phyloP scores from a whole-genome alignment of 1,284 basidiomycete species.

The Phenoliferia sp. region DNA sequence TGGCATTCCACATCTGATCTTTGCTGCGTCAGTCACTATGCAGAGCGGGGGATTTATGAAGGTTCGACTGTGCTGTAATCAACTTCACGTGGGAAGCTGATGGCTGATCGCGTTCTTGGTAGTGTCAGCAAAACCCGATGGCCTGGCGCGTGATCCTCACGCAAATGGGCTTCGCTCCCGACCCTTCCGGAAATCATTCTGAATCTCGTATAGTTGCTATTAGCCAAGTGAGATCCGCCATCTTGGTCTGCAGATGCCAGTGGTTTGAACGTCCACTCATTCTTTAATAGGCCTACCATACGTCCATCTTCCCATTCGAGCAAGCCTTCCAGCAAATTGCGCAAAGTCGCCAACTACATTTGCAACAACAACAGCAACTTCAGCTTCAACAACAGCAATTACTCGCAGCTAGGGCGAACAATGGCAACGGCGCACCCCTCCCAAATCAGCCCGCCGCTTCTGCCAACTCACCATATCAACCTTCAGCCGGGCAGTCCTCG shows the following conservation, averaged over 20 bases:
- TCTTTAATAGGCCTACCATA: slow-evolving; percentile 17
- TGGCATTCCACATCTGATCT: neutral
- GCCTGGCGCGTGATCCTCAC: slow-evolving; percentile 5
- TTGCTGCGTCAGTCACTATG: slow-evolving; percentile 2
- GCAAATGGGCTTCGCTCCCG: slow-evolving; percentile 9
- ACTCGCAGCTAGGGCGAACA: neutral
- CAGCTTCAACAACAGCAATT: neutral
- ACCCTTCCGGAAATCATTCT: slow-evolving; percentile 4
- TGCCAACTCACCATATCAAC: neutral
- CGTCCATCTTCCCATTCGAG: slow-evolving; percentile 22
- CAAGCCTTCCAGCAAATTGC: slow-evolving; percentile 3
- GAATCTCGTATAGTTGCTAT: neutral
- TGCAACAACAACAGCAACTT: neutral
- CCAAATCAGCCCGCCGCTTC: neutral
- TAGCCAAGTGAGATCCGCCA: neutral
- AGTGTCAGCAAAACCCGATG: neutral
- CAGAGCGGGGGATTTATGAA: slow-evolving; percentile 7
- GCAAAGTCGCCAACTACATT: neutral
- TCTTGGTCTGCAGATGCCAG: neutral
- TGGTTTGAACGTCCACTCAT: neutral
- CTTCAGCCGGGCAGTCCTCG: neutral
- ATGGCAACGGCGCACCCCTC: neutral
- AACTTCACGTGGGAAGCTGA: neutral
- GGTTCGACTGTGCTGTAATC: neutral
- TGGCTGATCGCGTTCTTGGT: neutral